Evolutionary conservation across 768 basidiomycete species (phyloP), one percentile per base, ranked within the genome.

Genomic region (Lactarius deliciosus): DNA sequence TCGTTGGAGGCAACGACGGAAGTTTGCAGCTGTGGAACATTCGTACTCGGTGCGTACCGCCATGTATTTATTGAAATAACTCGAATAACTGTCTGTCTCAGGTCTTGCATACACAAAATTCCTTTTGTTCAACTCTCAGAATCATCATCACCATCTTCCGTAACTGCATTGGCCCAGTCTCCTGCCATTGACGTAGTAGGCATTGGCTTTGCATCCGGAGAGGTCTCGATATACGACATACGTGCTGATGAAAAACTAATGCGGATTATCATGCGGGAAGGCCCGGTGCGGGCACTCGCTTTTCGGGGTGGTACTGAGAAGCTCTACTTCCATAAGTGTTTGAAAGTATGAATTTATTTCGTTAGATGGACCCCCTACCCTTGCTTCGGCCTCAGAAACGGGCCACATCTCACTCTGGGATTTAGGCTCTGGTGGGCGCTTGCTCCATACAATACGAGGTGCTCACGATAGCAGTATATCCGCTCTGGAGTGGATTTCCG

Each of bases 341-440:
- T 3, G 25, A 45, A 16, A 25, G 36, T 57, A 55, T 53, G 32
- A 40, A 41, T 7, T 22, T 1, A 70, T 16, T 60, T 61, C 63
- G 40, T 70, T 54, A 94, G 94, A 98, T 73, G 92, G 91, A 30
- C 88, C 96, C 34, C 89, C 93, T 9, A 85, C 94, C 18, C 84
- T 98, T 30, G 95, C 95, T 0, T 91, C 92, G 22, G 90, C 91
- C 7, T 94, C 93, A 1, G 88, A 93, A 10, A 81, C 83, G 1
- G 97, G 97, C 1, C 90, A 95, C 71, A 84, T 99, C 28, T 94
- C 95, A 2, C 76, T 98, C 15, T 99, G 96, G 94, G 96, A 98
- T 74, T 80, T 99, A 40, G 89, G 91, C 68, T 82, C 87, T 59
- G 85, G 90, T 5, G 95, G 92, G 4, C 84, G 88, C 55, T 79